A percentile compares a stretch with the other conserved stretches of the same genome.
Evolutionary conservation across 2,329 filamentous ascomycete species (phyloP).

Genomic region (Thyridium curvatum): DNA sequence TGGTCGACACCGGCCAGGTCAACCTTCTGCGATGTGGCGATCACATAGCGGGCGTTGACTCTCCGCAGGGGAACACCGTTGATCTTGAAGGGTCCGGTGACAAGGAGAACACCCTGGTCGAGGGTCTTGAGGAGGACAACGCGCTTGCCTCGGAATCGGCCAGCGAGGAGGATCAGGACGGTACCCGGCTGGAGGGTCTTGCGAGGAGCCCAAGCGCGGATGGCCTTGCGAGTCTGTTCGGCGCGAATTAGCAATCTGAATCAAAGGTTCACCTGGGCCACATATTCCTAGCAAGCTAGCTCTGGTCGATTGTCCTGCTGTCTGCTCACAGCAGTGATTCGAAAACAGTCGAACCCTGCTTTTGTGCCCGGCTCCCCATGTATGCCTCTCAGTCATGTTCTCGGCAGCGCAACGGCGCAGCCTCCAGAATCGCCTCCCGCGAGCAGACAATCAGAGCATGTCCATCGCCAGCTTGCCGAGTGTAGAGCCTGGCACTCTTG

Average conservation of each 20-base stretch:
- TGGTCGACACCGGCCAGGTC: slow-evolving; percentile 80
- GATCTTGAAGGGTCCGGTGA: slow-evolving; percentile 99
- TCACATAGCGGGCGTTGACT: slow-evolving; percentile 90
- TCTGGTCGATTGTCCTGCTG: too few species aligned
- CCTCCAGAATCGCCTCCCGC: too few species aligned
- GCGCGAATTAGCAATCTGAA: slow-evolving; percentile 10
- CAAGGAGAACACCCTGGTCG: slow-evolving; percentile 94
- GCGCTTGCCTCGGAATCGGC: slow-evolving; percentile 99
- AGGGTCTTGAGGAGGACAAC: slow-evolving; percentile 98
- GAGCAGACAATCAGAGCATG: neutral
- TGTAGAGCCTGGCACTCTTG: slow-evolving; percentile 2
- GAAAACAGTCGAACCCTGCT: too few species aligned
- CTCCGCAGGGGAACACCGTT: slow-evolving; percentile 97
- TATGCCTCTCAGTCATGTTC: too few species aligned
- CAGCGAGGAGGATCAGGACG: slow-evolving; percentile 97
- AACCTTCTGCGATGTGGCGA: slow-evolving; percentile 81
- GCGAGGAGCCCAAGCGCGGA: slow-evolving; percentile 82
- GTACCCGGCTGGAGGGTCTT: slow-evolving; percentile 87
- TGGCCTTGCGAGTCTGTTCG: slow-evolving; percentile 82
- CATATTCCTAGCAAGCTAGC: neutral
- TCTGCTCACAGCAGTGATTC: too few species aligned
- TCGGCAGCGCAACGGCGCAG: too few species aligned
- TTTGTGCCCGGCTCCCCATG: too few species aligned
- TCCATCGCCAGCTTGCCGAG: neutral
- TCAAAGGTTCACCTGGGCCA: neutral